Evolutionary conservation across 1,284 basidiomycete genomes (phyloP).

Genomic region (Nidula niveotomentosa): DNA sequence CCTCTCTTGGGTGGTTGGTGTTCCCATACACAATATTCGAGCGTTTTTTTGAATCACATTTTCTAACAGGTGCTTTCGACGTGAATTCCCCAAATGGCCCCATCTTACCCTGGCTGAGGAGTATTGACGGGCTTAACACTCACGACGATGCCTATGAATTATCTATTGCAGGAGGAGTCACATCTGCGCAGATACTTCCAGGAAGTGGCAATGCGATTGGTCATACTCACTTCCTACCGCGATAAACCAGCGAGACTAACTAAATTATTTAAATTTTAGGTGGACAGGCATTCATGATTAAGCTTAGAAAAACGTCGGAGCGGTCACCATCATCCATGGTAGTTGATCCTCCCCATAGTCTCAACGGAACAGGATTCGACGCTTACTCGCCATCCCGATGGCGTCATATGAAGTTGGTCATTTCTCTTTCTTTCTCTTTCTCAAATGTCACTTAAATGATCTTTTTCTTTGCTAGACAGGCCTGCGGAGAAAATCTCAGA

Average conservation of each 20-base stretch:
- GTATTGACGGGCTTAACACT: conserved; percentile 50
- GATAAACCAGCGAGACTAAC: neutral
- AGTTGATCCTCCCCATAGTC: conserved; percentile 56
- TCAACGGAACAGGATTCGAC: conserved; percentile 23
- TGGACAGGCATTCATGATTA: conserved; percentile 71
- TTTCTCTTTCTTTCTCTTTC: neutral
- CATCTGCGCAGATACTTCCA: conserved; percentile 48
- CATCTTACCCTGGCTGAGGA: conserved; percentile 54
- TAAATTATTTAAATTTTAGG: conserved; percentile 32
- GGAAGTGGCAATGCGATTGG: conserved; percentile 63
- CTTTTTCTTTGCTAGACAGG: conserved; percentile 42
- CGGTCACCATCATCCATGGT: conserved; percentile 61
- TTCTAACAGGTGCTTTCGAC: conserved; percentile 44
- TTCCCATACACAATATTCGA: neutral
- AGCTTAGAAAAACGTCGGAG: conserved; percentile 58
- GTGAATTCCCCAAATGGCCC: conserved; percentile 57
- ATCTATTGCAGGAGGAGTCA: conserved; percentile 53
- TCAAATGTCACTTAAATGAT: neutral
- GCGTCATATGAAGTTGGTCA: conserved; percentile 60
- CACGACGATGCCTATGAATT: conserved; percentile 49
- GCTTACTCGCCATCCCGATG: conserved; percentile 34
- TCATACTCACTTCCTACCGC: conserved; percentile 15
- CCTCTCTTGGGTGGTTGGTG: conserved; percentile 51
- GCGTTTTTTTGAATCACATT: conserved; percentile 1
- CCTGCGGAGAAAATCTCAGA: conserved; percentile 55